Base-by-base conservation (phyloP, 768 basidiomycete genomes). In the Wakefieldia striispora region DNA sequence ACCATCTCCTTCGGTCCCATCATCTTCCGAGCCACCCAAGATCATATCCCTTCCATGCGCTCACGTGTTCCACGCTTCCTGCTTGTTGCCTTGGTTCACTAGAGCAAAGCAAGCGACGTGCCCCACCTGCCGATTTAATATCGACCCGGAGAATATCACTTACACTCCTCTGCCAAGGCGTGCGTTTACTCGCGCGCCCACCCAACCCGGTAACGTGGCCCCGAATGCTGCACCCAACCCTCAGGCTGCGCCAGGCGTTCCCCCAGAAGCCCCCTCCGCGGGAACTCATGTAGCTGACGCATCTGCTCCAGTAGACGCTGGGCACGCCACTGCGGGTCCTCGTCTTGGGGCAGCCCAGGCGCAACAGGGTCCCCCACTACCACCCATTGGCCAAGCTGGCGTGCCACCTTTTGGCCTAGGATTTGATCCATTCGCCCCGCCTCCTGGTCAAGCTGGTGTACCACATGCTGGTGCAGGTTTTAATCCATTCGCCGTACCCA, bases 31-130 rank as follows among this genome's bases (percentile, higher is more conserved):
- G 14, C 60, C 67, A 6, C 71, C 67, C 21, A 78, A 72, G 58
- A 78, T 91, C 42, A 81, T 91, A 31, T 71, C 81, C 3, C 77
- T 91, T 9, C 89, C 89, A 4, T 91, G 89, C 60, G 80, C 87
- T 8, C 89, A 91, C 64, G 81, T 88, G 44, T 91, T 91, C 71
- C 89, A 91, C 56, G 78, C 86, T 1, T 74, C 81, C 0, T 91
- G 89, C 66, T 77, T 91, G 31, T 63, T 86, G 10, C 89, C 89
- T 1, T 91, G 89, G 89, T 91, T 91, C 65, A 81, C 88, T 3
- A 75, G 86, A 49, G 85, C 88, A 11, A 76, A 74, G 37, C 85
- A 86, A 55, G 90, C 89, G 17, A 91, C 89, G 2, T 91, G 89
- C 56, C 89, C 89, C 0, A 87, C 86, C 0, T 91, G 89, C 67